These are phyloP conservation scores for Acrocalymma vagum DNA, from an alignment of 2,329 filamentous ascomycete genomes.

Conservation along the genomic window DNA sequence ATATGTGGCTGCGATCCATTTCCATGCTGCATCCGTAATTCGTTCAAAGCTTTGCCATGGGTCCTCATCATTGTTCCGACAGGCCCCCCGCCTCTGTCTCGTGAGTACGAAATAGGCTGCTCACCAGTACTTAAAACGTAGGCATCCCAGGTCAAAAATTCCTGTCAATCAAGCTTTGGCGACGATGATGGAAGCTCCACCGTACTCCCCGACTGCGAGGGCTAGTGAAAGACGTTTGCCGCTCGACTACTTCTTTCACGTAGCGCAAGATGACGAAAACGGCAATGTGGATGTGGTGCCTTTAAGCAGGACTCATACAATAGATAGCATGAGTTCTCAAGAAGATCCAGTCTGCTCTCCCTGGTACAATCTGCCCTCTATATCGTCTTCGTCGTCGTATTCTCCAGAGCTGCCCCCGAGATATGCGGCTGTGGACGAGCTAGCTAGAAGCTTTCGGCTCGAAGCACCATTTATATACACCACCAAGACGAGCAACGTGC, in stretches of 20 bases:
- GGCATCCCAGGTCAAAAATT: too few relatives aligned
- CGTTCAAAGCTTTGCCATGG: too few relatives aligned
- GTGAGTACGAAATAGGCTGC: too few relatives aligned
- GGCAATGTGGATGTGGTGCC: conserved; percentile 1
- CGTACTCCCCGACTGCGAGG: conserved; percentile 17
- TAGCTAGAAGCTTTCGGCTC: conserved; percentile 23
- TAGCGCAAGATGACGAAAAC: conserved; percentile 3
- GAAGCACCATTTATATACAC: conserved; percentile 27
- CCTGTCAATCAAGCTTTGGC: too few relatives aligned
- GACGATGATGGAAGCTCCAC: conserved; percentile 17
- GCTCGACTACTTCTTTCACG: conserved; percentile 5
- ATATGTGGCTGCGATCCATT: too few relatives aligned
- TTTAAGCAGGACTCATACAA: conserved; percentile 3
- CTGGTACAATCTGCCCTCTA: too few relatives aligned
- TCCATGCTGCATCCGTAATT: too few relatives aligned
- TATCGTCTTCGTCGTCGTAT: conserved; percentile 1
- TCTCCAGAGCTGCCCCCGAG: conserved; percentile 12
- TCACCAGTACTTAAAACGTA: too few relatives aligned
- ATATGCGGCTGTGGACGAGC: conserved; percentile 21
- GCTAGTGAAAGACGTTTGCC: conserved; percentile 10
- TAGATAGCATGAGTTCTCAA: conserved; percentile 2
- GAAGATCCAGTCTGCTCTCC: conserved; percentile 8
- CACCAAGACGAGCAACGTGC: conserved; percentile 20
- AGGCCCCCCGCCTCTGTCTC: too few relatives aligned
- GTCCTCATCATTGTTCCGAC: too few relatives aligned